phyloP scores from a whole-genome alignment of 352 stramenopile species.

The Phytophthora vignae region DNA sequence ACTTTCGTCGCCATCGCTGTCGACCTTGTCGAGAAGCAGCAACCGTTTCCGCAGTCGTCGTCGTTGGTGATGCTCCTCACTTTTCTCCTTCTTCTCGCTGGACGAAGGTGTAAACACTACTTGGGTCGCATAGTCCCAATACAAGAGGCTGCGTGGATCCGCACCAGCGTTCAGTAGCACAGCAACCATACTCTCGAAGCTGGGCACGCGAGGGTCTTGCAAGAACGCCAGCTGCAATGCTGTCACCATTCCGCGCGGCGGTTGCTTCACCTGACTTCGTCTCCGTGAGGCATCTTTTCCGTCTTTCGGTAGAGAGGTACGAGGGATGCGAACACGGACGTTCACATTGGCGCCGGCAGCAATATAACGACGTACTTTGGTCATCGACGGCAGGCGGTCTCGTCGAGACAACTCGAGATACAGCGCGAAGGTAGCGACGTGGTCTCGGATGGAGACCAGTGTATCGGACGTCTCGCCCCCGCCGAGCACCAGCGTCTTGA shows the following conservation, averaged over 20 bases:
- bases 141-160: constrained; percentile 52
- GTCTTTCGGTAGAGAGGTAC: constrained; percentile 19
- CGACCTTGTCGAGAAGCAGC: constrained; percentile 39
- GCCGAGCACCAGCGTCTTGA: constrained; percentile 61
- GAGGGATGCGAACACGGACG: constrained; percentile 48
- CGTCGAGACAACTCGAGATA: constrained; percentile 56
- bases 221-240: constrained; percentile 68
- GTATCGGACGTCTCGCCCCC: constrained; percentile 49
- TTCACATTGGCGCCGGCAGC: constrained; percentile 63
- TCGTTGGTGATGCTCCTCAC: constrained; percentile 29
- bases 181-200: constrained; percentile 45
- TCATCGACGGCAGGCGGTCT: constrained; percentile 38
- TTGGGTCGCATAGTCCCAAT: constrained; percentile 68
- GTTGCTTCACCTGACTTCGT: constrained; percentile 29
- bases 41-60: constrained; percentile 40
- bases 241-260: constrained; percentile 35
- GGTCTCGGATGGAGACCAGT: constrained; percentile 41
- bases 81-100: constrained; percentile 31
- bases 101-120: constrained; percentile 42
- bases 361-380: constrained; percentile 55
- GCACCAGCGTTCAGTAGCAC: constrained; percentile 56
- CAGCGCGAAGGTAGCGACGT: constrained; percentile 69
- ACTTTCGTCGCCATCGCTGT: constrained; percentile 32
- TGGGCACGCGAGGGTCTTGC: constrained; percentile 33
- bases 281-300: constrained; percentile 20